Percentiles rank a stretch among this genome's conserved stretches.
These are phyloP conservation scores for Mycena kentingensis DNA, from an alignment of 768 basidiomycete genomes.

Conservation along the genomic window DNA sequence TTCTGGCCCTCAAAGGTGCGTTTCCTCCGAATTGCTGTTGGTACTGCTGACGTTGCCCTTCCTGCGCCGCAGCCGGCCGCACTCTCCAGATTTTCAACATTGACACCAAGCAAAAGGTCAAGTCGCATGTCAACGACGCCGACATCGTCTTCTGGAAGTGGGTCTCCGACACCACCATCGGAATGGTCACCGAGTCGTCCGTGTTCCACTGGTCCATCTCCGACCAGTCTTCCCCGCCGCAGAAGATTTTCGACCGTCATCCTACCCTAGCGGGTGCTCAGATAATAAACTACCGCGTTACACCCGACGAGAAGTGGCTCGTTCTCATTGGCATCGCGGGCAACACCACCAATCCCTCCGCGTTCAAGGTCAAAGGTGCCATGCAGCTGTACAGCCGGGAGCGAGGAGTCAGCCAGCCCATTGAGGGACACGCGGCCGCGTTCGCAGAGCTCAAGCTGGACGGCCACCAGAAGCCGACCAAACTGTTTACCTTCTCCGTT, in stretches of 20 bases:
- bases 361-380: conserved; percentile 97
- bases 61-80: conserved; percentile 67
- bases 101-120: conserved; percentile 96
- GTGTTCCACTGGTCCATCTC: conserved; percentile 90
- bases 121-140: conserved; percentile 90
- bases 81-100: conserved; percentile 98
- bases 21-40: background rate
- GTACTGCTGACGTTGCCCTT: conserved; percentile 16
- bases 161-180: conserved; percentile 88
- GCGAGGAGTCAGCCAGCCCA: conserved; percentile 92
- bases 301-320: conserved; percentile 94
- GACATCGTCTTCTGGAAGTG: conserved; percentile 99
- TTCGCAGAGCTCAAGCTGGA: conserved; percentile 93
- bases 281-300: conserved; percentile 97
- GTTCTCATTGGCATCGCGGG: conserved; percentile 94
- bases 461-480: conserved; percentile 81
- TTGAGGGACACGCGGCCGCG: conserved; percentile 97
- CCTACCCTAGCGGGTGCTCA: conserved; percentile 91
- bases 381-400: conserved; percentile 97
- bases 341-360: conserved; percentile 88
- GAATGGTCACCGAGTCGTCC: conserved; percentile 91
- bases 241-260: conserved; percentile 97
- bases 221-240: conserved; percentile 75
- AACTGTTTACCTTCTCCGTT: conserved; percentile 93
- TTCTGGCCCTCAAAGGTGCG: conserved; percentile 91